Percentiles rank a stretch among this genome's conserved stretches.
Conservation (phyloP, 345 rosid genomes). For the Dovyalis caffra region DNA sequence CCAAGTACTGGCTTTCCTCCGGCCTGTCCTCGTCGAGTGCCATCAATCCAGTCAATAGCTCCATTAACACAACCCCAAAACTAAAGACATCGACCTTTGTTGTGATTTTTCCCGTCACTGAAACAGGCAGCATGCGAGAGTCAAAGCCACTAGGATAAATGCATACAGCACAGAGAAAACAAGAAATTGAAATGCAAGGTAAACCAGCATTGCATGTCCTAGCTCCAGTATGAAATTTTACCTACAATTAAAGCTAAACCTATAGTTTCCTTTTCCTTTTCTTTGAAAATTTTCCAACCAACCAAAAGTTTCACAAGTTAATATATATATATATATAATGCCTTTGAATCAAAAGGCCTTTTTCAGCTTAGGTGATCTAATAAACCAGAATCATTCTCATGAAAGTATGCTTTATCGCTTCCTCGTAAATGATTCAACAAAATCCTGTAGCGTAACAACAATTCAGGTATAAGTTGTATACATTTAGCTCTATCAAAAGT, state of each 20-base stretch:
- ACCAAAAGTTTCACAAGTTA: not conserved
- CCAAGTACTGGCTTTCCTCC: slow-evolving; percentile 71
- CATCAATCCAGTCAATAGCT: slow-evolving; percentile 63
- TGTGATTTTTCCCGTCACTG: slow-evolving; percentile 77
- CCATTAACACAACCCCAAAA: slow-evolving; percentile 76
- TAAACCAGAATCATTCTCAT: not conserved
- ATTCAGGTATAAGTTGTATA: not conserved
- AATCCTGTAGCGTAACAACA: not conserved
- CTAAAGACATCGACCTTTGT: slow-evolving; percentile 79
- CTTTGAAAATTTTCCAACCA: not conserved
- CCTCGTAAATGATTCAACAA: not conserved
- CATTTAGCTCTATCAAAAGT: not conserved
- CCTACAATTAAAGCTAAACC: not conserved
- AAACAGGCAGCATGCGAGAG: slow-evolving; percentile 13
- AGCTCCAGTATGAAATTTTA: not conserved
- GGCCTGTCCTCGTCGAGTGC: slow-evolving; percentile 71
- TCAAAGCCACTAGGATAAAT: not conserved
- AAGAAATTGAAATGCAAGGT: not conserved
- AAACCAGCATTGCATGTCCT: not conserved
- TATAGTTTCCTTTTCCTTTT: not conserved
- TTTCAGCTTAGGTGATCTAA: not conserved
- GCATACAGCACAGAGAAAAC: slow-evolving; percentile 1
- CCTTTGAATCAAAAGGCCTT: not conserved
- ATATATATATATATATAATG: too few relatives aligned
- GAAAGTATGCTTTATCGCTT: not conserved